phyloP scores from a whole-genome alignment of 2,329 filamentous ascomycete genomes.

The Dactylellina parvicollis region DNA sequence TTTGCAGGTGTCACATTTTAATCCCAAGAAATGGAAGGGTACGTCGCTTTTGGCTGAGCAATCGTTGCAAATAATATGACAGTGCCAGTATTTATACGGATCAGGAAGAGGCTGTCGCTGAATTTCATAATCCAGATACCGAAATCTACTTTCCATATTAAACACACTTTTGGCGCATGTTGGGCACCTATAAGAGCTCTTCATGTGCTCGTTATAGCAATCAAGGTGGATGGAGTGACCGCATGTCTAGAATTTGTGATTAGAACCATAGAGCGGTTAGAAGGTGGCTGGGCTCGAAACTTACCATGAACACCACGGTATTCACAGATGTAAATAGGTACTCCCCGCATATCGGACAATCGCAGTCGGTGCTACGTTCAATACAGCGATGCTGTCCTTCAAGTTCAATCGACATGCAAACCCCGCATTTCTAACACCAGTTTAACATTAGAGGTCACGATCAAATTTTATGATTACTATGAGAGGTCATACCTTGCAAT shows the following conservation, averaged over 20 bases:
- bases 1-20: conserved; percentile 81
- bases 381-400: conserved; percentile 90
- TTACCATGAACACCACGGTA: conserved; percentile 84
- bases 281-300: not conserved
- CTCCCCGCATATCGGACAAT: conserved; percentile 95
- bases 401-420: conserved; percentile 90
- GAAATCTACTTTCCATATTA: conserved; percentile 96
- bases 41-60: conserved; percentile 88
- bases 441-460: conserved; percentile 11
- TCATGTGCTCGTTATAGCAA: conserved; percentile 89
- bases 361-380: conserved; percentile 90
- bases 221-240: conserved; percentile 93
- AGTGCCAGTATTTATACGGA: conserved; percentile 81
- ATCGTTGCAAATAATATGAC: conserved; percentile 91
- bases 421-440: conserved; percentile 77
- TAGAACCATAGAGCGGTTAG: not conserved
- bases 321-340: conserved; percentile 93
- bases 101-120: conserved; percentile 89
- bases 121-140: conserved; percentile 87
- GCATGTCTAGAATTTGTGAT: conserved; percentile 67
- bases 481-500: conserved; percentile 80
- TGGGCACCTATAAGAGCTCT: conserved; percentile 88
- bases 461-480: not conserved
- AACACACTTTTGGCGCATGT: conserved; percentile 96
- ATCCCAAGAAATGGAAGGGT: conserved; percentile 90